A percentile compares a stretch with the other conserved stretches of the same genome.
These are phyloP conservation scores for Hydrangea macrophylla DNA, from an alignment of 148 eudicot genomes.

Conservation along the genomic window DNA sequence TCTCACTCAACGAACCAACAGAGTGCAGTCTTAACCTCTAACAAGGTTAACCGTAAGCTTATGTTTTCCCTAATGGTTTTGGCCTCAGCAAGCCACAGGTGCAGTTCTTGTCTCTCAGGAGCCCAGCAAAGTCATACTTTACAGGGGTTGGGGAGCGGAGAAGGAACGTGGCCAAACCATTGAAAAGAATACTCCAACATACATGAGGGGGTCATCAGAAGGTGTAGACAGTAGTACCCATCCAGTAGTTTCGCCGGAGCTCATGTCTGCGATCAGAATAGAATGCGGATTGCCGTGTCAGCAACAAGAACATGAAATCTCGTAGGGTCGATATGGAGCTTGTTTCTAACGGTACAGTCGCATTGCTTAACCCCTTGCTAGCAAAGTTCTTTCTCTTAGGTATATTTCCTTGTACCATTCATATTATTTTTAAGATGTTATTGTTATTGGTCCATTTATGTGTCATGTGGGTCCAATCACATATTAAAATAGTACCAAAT, in stretches of 20 bases:
- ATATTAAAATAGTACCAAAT: too few relatives aligned
- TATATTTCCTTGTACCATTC: background rate
- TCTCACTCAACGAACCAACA: too few relatives aligned
- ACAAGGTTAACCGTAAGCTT: background rate
- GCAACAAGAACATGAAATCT: slow-evolving; percentile 11
- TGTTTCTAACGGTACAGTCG: background rate
- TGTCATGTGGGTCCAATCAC: background rate
- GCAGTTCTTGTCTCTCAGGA: slow-evolving; percentile 82
- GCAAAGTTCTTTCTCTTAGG: too few relatives aligned
- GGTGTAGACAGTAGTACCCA: slow-evolving; percentile 15
- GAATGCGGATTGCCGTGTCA: slow-evolving; percentile 69
- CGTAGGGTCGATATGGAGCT: background rate
- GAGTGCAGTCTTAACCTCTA: too few relatives aligned
- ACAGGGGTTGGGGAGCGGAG: slow-evolving; percentile 84
- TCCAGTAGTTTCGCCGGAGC: slow-evolving; percentile 59
- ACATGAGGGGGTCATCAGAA: slow-evolving; percentile 3
- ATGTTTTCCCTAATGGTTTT: slow-evolving; percentile 13
- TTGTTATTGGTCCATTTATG: background rate
- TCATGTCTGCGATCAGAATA: slow-evolving; percentile 76
- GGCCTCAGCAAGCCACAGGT: slow-evolving; percentile 79
- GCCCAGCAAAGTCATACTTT: slow-evolving; percentile 81
- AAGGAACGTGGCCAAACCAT: slow-evolving; percentile 26
- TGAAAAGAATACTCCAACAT: slow-evolving; percentile 10
- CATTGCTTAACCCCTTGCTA: background rate
- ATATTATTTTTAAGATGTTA: background rate